Base-by-base conservation (phyloP, 352 stramenopile genomes). In the Phytophthora chlamydospora region DNA sequence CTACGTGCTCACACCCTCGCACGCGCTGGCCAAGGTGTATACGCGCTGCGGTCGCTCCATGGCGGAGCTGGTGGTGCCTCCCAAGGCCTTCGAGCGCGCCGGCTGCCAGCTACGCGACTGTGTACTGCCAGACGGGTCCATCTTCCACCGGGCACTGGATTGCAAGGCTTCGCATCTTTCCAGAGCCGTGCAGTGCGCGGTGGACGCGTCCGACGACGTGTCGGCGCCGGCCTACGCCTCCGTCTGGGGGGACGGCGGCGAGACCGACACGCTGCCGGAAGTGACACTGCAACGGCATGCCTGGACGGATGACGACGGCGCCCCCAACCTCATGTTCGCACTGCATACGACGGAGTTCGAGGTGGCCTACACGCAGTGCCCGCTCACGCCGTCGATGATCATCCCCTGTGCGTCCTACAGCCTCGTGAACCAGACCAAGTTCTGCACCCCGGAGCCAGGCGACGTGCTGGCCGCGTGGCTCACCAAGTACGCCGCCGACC, bases 1-100 rank as follows among this genome's bases (percentile, higher is more conserved):
- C 34, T 93, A 85, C 60, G 80, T 73, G 16, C 52, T 89, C 11
- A 76, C 78, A 4, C 52, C 59, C 14, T 50, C 70, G 19, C 57
- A 68, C 19, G 10, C 45, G 8, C 55, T 91, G 24, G 45, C 64
- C 33, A 73, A 65, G 31, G 73, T 90, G n/a, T 86, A 83, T 50
- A 90, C 83, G 35, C 78, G 80, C 27, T 88, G 76, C 50, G 71
- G 71, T 0, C 80, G 81, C 31, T 80, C 76, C 21, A 93, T 93
- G 83, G 75, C 73, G 8, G 71, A 90, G 61, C 73, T 93, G 19
- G 78, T 86, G 32, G 68, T 90, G 21, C 52, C 77, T 4, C 58
- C 52, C 41, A 90, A 89, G 43, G 75, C 78, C 9, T 85, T 89
- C 52, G 51, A 82, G 27, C 80, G 78, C 51, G 68, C 71, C 10